phyloP scores from a whole-genome alignment of 2,329 filamentous ascomycete species.

The Ophiosphaerella narmari region DNA sequence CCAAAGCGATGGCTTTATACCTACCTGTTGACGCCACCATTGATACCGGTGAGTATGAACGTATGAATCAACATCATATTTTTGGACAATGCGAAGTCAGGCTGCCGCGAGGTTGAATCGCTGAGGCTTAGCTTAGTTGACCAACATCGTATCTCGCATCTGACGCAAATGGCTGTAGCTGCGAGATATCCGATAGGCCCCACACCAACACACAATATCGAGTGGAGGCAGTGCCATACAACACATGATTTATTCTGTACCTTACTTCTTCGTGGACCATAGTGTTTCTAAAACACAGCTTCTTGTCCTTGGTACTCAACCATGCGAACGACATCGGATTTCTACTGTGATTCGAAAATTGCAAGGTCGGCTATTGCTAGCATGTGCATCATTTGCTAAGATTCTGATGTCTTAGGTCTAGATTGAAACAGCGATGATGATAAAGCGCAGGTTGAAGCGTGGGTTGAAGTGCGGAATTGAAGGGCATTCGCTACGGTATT shows the following conservation, averaged over 20 bases:
- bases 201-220: no score
- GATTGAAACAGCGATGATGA: background rate
- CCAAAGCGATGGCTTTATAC: background rate
- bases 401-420: background rate
- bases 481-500: background rate
- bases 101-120: conserved; percentile 6
- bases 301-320: no score
- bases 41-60: background rate
- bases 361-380: no score
- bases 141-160: conserved; percentile 3
- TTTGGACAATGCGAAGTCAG: background rate
- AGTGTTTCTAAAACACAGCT: no score
- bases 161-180: no score
- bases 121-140: background rate
- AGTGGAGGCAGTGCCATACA: no score
- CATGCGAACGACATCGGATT: no score
- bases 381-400: no score
- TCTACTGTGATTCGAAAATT: no score
- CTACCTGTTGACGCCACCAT: background rate
- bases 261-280: no score
- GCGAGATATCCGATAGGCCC: no score
- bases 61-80: background rate
- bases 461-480: background rate
- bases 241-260: no score
- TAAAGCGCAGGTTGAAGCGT: background rate